Percentiles rank a stretch among this genome's conserved stretches.
phyloP scores from a whole-genome alignment of 2,329 filamentous ascomycete genomes.

The Ustilaginoidea virens region DNA sequence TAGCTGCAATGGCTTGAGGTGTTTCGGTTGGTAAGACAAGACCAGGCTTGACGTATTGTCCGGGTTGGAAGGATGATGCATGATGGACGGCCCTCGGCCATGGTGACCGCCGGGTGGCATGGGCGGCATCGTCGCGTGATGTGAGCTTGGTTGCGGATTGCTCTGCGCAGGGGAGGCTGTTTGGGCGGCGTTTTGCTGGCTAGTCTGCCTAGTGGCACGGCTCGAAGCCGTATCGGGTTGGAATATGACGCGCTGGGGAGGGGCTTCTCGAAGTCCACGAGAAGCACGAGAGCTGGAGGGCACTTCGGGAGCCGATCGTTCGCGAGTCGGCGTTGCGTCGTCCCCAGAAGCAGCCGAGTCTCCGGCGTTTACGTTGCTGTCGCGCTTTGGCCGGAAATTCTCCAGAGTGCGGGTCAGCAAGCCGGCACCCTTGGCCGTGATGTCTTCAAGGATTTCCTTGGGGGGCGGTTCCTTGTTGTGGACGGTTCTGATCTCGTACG shows the following conservation, averaged over 20 bases:
- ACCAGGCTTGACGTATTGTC: slow-evolving; percentile 46
- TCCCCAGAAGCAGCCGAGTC: slow-evolving; percentile 45
- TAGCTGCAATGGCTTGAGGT: slow-evolving; percentile 46
- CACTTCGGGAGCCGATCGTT: slow-evolving; percentile 33
- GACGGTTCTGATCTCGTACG: slow-evolving; percentile 69
- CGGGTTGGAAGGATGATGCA: slow-evolving; percentile 36
- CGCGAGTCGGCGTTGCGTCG: slow-evolving; percentile 41
- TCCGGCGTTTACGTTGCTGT: slow-evolving; percentile 32
- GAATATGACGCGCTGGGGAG: slow-evolving; percentile 70
- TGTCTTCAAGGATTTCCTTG: slow-evolving; percentile 75
- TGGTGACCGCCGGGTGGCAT: slow-evolving; percentile 14
- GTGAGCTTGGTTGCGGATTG: slow-evolving; percentile 14
- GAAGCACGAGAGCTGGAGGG: slow-evolving; percentile 42
- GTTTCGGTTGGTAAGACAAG: slow-evolving; percentile 54
- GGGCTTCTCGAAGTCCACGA: slow-evolving; percentile 62
- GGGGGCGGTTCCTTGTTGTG: slow-evolving; percentile 72
- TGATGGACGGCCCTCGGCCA: slow-evolving; percentile 26
- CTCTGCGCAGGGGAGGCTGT: slow-evolving; percentile 13
- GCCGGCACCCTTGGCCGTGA: slow-evolving; percentile 70
- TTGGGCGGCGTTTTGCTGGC: slow-evolving; percentile 24
- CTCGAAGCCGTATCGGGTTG: slow-evolving; percentile 60
- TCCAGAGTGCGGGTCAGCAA: slow-evolving; percentile 67
- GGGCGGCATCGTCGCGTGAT: slow-evolving; percentile 17
- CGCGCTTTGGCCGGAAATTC: slow-evolving; percentile 45
- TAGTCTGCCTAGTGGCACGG: slow-evolving; percentile 45